Conservation (phyloP, 2,329 filamentous ascomycete genomes). For the Pseudonectria foliicola region DNA sequence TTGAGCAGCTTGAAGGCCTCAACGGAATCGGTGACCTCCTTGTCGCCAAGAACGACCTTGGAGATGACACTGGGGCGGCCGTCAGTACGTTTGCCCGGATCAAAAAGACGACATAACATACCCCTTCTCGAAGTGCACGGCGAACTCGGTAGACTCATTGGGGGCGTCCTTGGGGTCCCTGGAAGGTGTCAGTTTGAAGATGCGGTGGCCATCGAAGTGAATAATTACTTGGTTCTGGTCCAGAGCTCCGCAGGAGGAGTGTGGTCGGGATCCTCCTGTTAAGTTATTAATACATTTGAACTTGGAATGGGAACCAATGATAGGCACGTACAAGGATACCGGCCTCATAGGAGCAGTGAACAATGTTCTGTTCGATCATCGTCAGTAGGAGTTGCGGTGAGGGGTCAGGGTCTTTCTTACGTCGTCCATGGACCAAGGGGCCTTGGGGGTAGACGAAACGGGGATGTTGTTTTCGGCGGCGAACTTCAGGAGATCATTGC, state of each 20-base stretch:
- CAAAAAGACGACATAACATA: too few relatives aligned
- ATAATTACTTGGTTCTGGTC: conserved; percentile 45
- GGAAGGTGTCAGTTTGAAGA: too few relatives aligned
- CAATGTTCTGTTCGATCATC: conserved; percentile 50
- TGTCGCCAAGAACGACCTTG: conserved; percentile 51
- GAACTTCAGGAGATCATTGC: conserved; percentile 66
- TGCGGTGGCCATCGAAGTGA: too few relatives aligned
- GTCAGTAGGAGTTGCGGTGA: neutral
- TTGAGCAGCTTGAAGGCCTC: conserved; percentile 61
- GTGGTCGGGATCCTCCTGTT: conserved; percentile 43
- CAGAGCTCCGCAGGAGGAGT: conserved; percentile 64
- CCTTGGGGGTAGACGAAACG: conserved; percentile 65
- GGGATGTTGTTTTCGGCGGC: conserved; percentile 61
- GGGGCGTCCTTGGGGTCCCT: conserved; percentile 51
- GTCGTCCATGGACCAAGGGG: conserved; percentile 55
- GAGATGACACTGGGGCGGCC: conserved; percentile 38
- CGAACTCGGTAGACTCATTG: conserved; percentile 57
- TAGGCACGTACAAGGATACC: conserved; percentile 46
- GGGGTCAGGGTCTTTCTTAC: too few relatives aligned
- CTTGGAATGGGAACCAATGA: too few relatives aligned
- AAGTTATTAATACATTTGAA: too few relatives aligned
- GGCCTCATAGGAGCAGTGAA: conserved; percentile 72
- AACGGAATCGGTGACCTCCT: conserved; percentile 54
- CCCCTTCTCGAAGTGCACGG: conserved; percentile 59
- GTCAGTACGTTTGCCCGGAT: too few relatives aligned